phyloP scores from a whole-genome alignment of 768 basidiomycete species.

The Rickenella mellea region DNA sequence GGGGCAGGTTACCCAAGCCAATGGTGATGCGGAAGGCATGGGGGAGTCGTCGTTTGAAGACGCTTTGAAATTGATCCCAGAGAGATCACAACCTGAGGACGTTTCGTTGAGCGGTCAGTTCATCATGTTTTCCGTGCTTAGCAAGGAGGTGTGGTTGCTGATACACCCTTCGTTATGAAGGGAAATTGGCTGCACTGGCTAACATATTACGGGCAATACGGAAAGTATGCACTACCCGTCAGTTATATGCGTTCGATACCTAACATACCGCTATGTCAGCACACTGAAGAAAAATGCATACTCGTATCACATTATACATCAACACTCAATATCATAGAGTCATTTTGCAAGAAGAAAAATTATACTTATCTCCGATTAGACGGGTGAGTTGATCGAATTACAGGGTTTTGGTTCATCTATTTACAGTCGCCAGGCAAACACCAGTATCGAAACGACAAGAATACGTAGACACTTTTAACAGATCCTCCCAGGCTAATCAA shows the following conservation, averaged over 20 bases:
- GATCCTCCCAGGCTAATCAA: slow-evolving; percentile 53
- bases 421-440: slow-evolving; percentile 46
- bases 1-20: slow-evolving; percentile 17
- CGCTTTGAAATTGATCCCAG: slow-evolving; percentile 54
- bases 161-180: slow-evolving; percentile 28
- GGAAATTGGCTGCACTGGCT: slow-evolving; percentile 63
- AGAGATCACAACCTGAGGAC: slow-evolving; percentile 52
- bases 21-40: slow-evolving; percentile 25
- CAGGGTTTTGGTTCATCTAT: neutral
- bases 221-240: slow-evolving; percentile 29
- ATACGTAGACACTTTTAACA: slow-evolving; percentile 85
- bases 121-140: neutral
- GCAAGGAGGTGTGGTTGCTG: too few species aligned
- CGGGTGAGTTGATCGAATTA: slow-evolving; percentile 40
- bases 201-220: slow-evolving; percentile 52
- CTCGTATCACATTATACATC: slow-evolving; percentile 95
- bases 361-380: slow-evolving; percentile 84
- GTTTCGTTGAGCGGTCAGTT: slow-evolving; percentile 71
- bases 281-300: slow-evolving; percentile 89
- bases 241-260: neutral
- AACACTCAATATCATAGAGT: slow-evolving; percentile 87
- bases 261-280: slow-evolving; percentile 24
- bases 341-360: slow-evolving; percentile 63
- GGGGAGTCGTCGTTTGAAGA: slow-evolving; percentile 45
- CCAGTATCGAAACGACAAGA: slow-evolving; percentile 72